phyloP scores from a whole-genome alignment of 2,329 filamentous ascomycete genomes.

The Oidium heveae region DNA sequence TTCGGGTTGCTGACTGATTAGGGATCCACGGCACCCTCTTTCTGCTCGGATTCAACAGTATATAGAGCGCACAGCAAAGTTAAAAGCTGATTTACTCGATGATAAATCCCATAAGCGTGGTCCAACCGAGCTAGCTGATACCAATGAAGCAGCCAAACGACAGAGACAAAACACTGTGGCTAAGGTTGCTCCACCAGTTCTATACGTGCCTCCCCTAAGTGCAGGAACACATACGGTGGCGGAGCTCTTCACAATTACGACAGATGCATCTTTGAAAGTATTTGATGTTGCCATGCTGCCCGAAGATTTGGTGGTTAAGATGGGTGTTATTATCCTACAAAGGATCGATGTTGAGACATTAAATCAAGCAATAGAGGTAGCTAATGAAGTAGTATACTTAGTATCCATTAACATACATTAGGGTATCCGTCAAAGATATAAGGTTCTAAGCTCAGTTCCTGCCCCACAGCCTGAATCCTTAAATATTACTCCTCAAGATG shows the following conservation, averaged over 20 bases:
- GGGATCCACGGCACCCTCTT: slow-evolving; percentile 58
- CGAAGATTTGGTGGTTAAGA: slow-evolving; percentile 47
- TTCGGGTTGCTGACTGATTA: slow-evolving; percentile 16
- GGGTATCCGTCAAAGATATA: slow-evolving; percentile 25
- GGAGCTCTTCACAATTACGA: slow-evolving; percentile 67
- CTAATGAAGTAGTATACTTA: not conserved
- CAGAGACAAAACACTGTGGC: slow-evolving; percentile 38
- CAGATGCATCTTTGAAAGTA: slow-evolving; percentile 43
- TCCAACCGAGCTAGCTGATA: slow-evolving; percentile 42
- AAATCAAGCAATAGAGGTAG: slow-evolving; percentile 44
- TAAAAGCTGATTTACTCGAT: slow-evolving; percentile 54
- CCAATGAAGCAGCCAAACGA: slow-evolving; percentile 55
- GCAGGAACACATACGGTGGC: slow-evolving; percentile 55
- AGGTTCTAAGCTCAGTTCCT: slow-evolving; percentile 11
- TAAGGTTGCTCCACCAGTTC: slow-evolving; percentile 4
- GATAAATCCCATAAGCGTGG: slow-evolving; percentile 57
- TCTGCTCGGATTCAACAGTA: slow-evolving; percentile 63
- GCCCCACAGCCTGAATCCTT: slow-evolving; percentile 13
- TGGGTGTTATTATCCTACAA: slow-evolving; percentile 55
- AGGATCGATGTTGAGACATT: slow-evolving; percentile 44
- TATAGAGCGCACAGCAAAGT: slow-evolving; percentile 58
- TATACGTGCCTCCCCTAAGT: slow-evolving; percentile 36
- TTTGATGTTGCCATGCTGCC: slow-evolving; percentile 72
- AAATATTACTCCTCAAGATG: slow-evolving; percentile 32
- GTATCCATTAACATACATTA: slow-evolving; percentile 6